phyloP scores from a whole-genome alignment of 1,139 yeast species.

The Kluyveromyces marxianus region DNA sequence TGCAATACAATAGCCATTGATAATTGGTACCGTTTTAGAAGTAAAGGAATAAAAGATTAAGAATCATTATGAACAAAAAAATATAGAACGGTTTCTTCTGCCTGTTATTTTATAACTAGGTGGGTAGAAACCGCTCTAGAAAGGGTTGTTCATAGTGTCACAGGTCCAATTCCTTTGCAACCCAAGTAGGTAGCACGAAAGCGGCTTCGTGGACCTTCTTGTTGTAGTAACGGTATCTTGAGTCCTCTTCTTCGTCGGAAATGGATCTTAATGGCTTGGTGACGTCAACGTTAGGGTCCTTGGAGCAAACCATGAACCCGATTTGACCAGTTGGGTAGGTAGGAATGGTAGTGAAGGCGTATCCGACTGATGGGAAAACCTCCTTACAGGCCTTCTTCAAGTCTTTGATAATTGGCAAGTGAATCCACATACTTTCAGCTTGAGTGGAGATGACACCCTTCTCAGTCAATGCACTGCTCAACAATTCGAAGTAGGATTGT shows the following conservation, averaged over 20 bases:
- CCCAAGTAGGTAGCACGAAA: conserved; percentile 85
- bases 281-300: conserved; percentile 58
- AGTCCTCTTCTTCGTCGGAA: conserved; percentile 52
- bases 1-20: no score
- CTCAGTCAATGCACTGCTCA: conserved; percentile 71
- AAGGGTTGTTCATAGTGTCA: conserved; percentile 4
- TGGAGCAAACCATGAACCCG: conserved; percentile 89
- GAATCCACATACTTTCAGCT: conserved; percentile 87
- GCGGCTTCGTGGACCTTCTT: conserved; percentile 74
- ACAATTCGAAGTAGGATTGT: conserved; percentile 73
- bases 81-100: no score
- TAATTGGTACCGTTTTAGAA: no score
- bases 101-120: no score
- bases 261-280: conserved; percentile 61
- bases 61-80: no score
- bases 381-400: conserved; percentile 66
- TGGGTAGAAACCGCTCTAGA: not conserved
- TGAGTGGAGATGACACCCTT: conserved; percentile 89
- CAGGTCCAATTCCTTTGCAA: conserved; percentile 38
- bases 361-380: conserved; percentile 83
- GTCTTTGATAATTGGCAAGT: conserved; percentile 68
- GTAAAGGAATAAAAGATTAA: no score
- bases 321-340: conserved; percentile 92
- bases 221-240: conserved; percentile 72
- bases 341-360: conserved; percentile 84